phyloP scores from a whole-genome alignment of 108 stramenopile species.

The Conticribra weissflogii region DNA sequence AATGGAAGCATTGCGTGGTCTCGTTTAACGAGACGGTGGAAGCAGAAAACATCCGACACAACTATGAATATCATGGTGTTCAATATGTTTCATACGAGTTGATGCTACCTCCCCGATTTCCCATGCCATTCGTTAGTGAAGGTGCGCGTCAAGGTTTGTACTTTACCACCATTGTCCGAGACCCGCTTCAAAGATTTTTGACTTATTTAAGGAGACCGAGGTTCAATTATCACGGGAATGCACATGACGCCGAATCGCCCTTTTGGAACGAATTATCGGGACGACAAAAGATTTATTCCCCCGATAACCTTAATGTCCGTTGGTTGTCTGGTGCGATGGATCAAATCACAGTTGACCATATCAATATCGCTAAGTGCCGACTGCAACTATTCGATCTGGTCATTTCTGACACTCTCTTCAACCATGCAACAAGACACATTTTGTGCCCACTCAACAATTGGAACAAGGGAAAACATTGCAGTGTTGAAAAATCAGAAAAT shows the following conservation, averaged over 20 bases:
- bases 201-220: conserved; percentile 15
- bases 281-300: conserved; percentile 15
- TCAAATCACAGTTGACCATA: conserved; percentile 25
- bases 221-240: background rate
- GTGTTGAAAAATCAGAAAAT: background rate
- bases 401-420: conserved; percentile 34
- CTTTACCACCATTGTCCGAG: conserved; percentile 47
- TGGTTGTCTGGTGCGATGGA: conserved; percentile 45
- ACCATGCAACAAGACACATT: conserved; percentile 35
- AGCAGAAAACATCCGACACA: conserved; percentile 39
- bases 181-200: conserved; percentile 33
- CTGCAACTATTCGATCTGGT: conserved; percentile 51
- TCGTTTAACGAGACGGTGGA: conserved; percentile 43
- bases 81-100: conserved; percentile 48
- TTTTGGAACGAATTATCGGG: conserved; percentile 38
- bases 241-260: conserved; percentile 1
- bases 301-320: conserved; percentile 40
- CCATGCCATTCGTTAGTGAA: conserved; percentile 39
- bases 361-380: conserved; percentile 53
- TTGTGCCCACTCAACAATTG: conserved; percentile 44
- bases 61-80: conserved; percentile 36
- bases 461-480: conserved; percentile 15
- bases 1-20: conserved; percentile 38
- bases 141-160: conserved; percentile 35
- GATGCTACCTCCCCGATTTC: conserved; percentile 44